A percentile compares a stretch with the other conserved stretches of the same genome.
These are phyloP conservation scores for Caloboletus inedulis DNA, from an alignment of 1,284 basidiomycete genomes.

Conservation along the genomic window DNA sequence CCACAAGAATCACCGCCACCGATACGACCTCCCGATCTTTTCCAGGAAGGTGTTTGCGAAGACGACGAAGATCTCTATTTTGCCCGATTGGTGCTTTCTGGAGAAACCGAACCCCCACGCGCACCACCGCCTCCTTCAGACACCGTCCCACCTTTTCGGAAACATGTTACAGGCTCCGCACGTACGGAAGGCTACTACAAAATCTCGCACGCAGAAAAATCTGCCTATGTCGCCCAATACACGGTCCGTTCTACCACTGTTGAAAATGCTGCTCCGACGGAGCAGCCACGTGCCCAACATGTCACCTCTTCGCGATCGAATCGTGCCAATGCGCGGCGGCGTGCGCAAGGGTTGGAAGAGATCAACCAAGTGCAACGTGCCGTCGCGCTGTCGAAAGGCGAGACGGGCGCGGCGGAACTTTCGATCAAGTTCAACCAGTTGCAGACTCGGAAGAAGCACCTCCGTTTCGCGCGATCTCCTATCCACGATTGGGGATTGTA, in stretches of 20 bases:
- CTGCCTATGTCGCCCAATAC: constrained; percentile 82
- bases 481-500: constrained; percentile 99
- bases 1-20: constrained; percentile 39
- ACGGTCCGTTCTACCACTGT: constrained; percentile 51
- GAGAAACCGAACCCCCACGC: constrained; percentile 28
- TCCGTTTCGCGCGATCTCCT: constrained; percentile 92
- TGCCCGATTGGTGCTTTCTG: constrained; percentile 61
- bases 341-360: constrained; percentile 93
- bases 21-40: constrained; percentile 54
- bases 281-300: constrained; percentile 47
- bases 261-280: constrained; percentile 38
- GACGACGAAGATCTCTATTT: constrained; percentile 95
- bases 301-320: constrained; percentile 86
- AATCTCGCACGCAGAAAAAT: constrained; percentile 90
- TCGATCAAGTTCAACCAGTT: constrained; percentile 97
- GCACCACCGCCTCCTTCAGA: constrained; percentile 33
- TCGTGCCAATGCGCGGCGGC: constrained; percentile 90
- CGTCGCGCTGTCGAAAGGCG: constrained; percentile 71
- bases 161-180: constrained; percentile 78
- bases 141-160: constrained; percentile 49
- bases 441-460: constrained; percentile 95
- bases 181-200: constrained; percentile 95
- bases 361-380: constrained; percentile 82
- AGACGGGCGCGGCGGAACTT: constrained; percentile 62
- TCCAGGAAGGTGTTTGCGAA: constrained; percentile 60